A percentile compares a stretch with the other conserved stretches of the same genome.
These are phyloP conservation scores for Podila horticola DNA, from an alignment of 192 early-diverging fungal species.

Conservation along the genomic window DNA sequence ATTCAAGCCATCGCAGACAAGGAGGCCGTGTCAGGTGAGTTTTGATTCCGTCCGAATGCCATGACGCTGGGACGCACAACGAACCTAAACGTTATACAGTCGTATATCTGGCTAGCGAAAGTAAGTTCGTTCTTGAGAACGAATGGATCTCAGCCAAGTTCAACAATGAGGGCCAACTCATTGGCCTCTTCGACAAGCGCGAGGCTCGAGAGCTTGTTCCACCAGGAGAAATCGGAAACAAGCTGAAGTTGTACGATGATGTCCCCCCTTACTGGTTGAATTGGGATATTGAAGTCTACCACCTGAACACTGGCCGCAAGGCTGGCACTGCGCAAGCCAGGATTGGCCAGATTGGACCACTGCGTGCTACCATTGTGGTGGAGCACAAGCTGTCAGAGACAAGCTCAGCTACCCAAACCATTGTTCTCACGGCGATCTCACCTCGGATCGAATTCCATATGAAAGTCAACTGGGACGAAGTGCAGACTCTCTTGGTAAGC, in stretches of 20 bases:
- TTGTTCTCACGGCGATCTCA: conserved; percentile 80
- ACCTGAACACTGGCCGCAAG: conserved; percentile 84
- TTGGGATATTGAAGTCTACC: conserved; percentile 88
- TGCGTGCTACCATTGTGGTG: conserved; percentile 78
- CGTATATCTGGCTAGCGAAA: neutral
- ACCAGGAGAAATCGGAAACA: conserved; percentile 72
- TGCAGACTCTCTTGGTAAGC: conserved; percentile 51
- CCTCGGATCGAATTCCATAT: conserved; percentile 88
- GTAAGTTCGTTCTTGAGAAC: conserved; percentile 78
- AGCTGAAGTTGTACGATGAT: conserved; percentile 88
- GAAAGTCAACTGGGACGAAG: conserved; percentile 94
- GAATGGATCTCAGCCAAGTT: conserved; percentile 76
- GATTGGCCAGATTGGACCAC: conserved; percentile 78
- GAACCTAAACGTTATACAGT: neutral
- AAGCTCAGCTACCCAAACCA: conserved; percentile 78
- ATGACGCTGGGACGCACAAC: too few relatives aligned
- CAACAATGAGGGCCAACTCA: conserved; percentile 77
- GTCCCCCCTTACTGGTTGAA: conserved; percentile 70
- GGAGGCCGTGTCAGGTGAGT: too few relatives aligned
- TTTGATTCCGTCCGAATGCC: too few relatives aligned
- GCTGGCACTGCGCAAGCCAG: conserved; percentile 64
- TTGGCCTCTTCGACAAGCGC: conserved; percentile 70
- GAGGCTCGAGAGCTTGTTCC: conserved; percentile 66
- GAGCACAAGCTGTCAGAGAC: conserved; percentile 70
- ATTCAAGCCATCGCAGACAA: neutral